Evolutionary conservation across 768 basidiomycete species (phyloP), one percentile per base, ranked within the genome.

Genomic region (Amanita pallidorosea): DNA sequence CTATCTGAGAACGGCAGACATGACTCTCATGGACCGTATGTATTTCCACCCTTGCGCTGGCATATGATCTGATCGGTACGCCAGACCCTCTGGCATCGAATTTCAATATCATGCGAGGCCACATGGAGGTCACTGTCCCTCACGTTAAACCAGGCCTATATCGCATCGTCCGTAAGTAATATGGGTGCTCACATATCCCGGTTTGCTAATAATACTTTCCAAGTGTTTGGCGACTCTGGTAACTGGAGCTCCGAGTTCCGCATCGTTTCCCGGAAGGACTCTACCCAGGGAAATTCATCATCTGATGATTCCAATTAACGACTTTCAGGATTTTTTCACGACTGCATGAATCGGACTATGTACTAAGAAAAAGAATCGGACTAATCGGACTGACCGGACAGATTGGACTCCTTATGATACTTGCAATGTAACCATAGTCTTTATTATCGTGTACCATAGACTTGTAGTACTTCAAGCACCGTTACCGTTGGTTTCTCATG

Each of bases 161-260:
- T 44, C n/a, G 36, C 18, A 47, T 61, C 36, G 60, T 54, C 49
- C 52, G 61, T 63, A 46, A 51, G 61, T 62, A 49, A 36, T 34
- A 17, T 35, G 29, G 27, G n/a, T 13, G 2, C 0, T 4, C 42
- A 29, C 12, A 42, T 27, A 47, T 27, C 15, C 37, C 4, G 12
- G 40, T 22, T 27, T n/a, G n/a, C 47, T 52, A 9, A 43, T 34
- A 20, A 43, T 34, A 20, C 18, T 15, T 25, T 45, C 13, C 35
- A 72, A n/a, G 70, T 71, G 34, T 60, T 71, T 38, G 70, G 71
- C 18, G 71, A 71, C 57, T 72, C 70, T 43, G 70, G 70, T 11
- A 61, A 72, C 46, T 59, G 49, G 49, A 59, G 58, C 37, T 42
- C 46, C 17, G n/a, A 2, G 1, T 57, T 59, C 49, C 40, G 27